Conservation (phyloP, 2,329 filamentous ascomycete species). For the Aspergillus novoparasiticus region DNA sequence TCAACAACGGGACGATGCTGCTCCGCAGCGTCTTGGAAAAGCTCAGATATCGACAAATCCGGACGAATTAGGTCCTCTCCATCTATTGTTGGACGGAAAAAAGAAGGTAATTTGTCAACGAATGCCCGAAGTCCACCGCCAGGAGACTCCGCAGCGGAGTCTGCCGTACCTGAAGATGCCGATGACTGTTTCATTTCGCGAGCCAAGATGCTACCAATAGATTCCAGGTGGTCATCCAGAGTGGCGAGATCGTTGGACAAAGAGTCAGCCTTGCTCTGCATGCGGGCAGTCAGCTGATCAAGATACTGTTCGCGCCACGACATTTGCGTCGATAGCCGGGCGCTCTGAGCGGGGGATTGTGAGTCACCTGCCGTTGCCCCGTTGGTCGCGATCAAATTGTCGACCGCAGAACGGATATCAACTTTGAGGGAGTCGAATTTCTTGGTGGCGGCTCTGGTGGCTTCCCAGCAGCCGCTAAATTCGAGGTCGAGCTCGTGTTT, state of each 20-base stretch:
- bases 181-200: slow-evolving; percentile 21
- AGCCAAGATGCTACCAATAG: slow-evolving; percentile 32
- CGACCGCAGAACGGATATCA: slow-evolving; percentile 39
- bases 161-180: background rate
- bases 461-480: slow-evolving; percentile 37
- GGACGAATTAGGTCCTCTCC: background rate
- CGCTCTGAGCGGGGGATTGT: slow-evolving; percentile 25
- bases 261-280: slow-evolving; percentile 36
- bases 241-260: slow-evolving; percentile 32
- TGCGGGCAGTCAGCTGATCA: slow-evolving; percentile 34
- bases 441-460: slow-evolving; percentile 33
- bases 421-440: slow-evolving; percentile 39
- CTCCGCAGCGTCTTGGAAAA: slow-evolving; percentile 28
- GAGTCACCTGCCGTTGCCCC: slow-evolving; percentile 4
- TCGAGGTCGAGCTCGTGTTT: slow-evolving; percentile 42
- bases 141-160: background rate
- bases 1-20: slow-evolving; percentile 33
- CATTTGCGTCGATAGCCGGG: slow-evolving; percentile 33
- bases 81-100: slow-evolving; percentile 5
- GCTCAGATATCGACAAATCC: slow-evolving; percentile 12
- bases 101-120: slow-evolving; percentile 5
- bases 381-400: slow-evolving; percentile 33
- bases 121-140: background rate
- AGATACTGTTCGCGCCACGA: slow-evolving; percentile 35
- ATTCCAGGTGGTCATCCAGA: slow-evolving; percentile 39